phyloP scores from a whole-genome alignment of 768 basidiomycete genomes.

The Pulveroboletus sp. region DNA sequence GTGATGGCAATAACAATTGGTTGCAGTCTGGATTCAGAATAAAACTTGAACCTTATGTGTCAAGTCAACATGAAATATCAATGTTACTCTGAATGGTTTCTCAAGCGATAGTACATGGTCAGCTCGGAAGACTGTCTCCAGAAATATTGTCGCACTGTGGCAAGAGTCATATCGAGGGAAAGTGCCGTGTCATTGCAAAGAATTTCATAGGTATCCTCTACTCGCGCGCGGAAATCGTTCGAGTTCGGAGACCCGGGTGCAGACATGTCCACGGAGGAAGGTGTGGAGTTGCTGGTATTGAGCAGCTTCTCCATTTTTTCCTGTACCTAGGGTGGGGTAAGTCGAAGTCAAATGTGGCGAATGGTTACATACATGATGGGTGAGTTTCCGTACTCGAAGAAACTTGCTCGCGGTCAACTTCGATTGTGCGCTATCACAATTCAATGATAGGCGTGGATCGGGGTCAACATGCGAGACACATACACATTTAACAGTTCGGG shows the following conservation, averaged over 20 bases:
- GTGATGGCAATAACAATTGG: background rate
- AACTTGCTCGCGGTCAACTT: slow-evolving; percentile 87
- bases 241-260: slow-evolving; percentile 29
- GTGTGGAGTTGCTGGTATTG: slow-evolving; percentile 28
- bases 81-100: slow-evolving; percentile 14
- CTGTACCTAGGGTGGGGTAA: slow-evolving; percentile 53
- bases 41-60: background rate
- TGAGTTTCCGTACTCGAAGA: slow-evolving; percentile 81
- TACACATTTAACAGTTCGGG: slow-evolving; percentile 86
- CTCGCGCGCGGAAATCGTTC: slow-evolving; percentile 25
- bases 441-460: background rate
- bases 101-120: slow-evolving; percentile 70
- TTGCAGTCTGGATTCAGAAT: background rate
- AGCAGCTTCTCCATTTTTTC: slow-evolving; percentile 72
- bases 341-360: background rate
- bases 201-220: slow-evolving; percentile 81
- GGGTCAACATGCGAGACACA: slow-evolving; percentile 28
- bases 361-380: slow-evolving; percentile 60
- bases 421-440: slow-evolving; percentile 54
- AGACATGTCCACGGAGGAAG: slow-evolving; percentile 36
- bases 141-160: slow-evolving; percentile 83
- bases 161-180: slow-evolving; percentile 85
- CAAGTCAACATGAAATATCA: background rate
- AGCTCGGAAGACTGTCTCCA: slow-evolving; percentile 78
- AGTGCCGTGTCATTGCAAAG: slow-evolving; percentile 83